Conservation (phyloP, 208 protist genomes). For the Novymonas esmeraldas region DNA sequence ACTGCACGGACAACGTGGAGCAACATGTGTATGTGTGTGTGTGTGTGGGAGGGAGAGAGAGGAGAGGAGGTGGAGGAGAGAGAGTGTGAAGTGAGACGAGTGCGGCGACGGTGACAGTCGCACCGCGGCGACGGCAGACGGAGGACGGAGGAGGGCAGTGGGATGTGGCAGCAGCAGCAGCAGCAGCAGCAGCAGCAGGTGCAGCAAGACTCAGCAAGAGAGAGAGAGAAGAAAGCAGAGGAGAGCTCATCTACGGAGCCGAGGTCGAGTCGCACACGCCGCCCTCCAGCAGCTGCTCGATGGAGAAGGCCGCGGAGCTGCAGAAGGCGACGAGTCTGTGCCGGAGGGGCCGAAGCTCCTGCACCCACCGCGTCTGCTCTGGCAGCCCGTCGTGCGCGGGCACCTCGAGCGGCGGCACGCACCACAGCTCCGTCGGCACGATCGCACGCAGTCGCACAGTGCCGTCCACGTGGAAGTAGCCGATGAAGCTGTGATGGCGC, state of each 20-base stretch:
- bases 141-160: too few relatives aligned
- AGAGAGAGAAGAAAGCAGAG: slow-evolving; percentile 14
- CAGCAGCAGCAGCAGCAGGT: background rate
- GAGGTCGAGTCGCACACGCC: too few relatives aligned
- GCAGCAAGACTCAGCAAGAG: slow-evolving; percentile 10
- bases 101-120: background rate
- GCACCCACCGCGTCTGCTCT: background rate
- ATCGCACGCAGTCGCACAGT: slow-evolving; percentile 55
- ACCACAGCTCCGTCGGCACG: slow-evolving; percentile 61
- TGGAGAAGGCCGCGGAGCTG: slow-evolving; percentile 5
- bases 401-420: slow-evolving; percentile 27
- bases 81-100: too few relatives aligned
- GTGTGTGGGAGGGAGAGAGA: background rate
- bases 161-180: too few relatives aligned
- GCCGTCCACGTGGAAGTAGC: slow-evolving; percentile 38
- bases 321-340: slow-evolving; percentile 4
- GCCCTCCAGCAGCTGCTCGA: slow-evolving; percentile 8
- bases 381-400: background rate
- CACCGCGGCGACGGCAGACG: too few relatives aligned
- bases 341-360: slow-evolving; percentile 4
- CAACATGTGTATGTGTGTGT: too few relatives aligned
- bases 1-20: too few relatives aligned
- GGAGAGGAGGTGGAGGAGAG: background rate
- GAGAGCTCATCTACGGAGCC: background rate
- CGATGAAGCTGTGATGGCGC: slow-evolving; percentile 40